Evolutionary conservation across 2,329 filamentous ascomycete genomes (phyloP).

Genomic region (Ophiostoma perfectum): DNA sequence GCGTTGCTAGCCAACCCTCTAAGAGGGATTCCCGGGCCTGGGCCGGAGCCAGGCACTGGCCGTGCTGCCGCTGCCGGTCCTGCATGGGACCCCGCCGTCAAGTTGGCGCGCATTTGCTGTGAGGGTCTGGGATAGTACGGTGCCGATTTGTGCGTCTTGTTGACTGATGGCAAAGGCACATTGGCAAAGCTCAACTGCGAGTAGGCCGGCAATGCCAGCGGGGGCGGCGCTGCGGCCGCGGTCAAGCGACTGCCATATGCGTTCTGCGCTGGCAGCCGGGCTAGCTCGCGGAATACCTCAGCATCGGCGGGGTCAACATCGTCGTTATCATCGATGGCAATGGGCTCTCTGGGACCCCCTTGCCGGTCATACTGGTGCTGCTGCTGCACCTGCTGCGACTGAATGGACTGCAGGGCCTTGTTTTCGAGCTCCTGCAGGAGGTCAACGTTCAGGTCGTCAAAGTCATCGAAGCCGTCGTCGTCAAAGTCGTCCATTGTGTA

Average conservation of each 20-base stretch:
- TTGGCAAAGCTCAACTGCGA: conserved; percentile 23
- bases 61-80: not conserved
- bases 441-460: conserved; percentile 55
- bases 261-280: conserved; percentile 25
- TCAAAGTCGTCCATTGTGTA: conserved; percentile 53
- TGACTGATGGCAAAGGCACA: conserved; percentile 21
- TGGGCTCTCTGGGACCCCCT: not conserved
- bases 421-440: conserved; percentile 58
- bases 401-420: conserved; percentile 37
- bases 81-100: not conserved
- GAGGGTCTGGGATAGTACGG: conserved; percentile 12
- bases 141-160: not conserved
- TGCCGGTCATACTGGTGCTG: conserved; percentile 14
- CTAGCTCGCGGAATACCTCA: conserved; percentile 24
- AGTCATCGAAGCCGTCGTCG: conserved; percentile 58
- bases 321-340: conserved; percentile 15
- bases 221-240: conserved; percentile 24
- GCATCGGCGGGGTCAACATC: conserved; percentile 23
- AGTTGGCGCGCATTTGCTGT: conserved; percentile 4
- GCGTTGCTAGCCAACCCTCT: not conserved
- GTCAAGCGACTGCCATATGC: conserved; percentile 19
- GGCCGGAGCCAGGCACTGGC: not conserved
- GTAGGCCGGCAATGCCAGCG: conserved; percentile 23
- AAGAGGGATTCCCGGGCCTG: not conserved
- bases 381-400: conserved; percentile 25